Base-by-base conservation (phyloP, 2,329 filamentous ascomycete species). In the Cercospora sp. region DNA sequence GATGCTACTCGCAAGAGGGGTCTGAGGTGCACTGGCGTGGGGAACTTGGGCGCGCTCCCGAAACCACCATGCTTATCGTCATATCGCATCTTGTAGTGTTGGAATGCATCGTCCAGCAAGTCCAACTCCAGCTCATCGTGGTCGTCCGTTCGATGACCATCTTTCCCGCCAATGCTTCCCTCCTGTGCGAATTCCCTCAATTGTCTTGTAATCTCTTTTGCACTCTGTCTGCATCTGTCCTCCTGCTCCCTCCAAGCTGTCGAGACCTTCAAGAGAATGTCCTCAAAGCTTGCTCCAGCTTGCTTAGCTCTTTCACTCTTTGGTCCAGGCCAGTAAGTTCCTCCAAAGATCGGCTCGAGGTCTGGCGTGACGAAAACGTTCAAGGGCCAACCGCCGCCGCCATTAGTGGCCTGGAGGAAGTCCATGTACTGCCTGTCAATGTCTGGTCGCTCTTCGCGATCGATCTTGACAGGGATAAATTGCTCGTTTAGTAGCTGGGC, bases 381-480 rank as follows among this genome's bases (percentile, higher is more conserved):
- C 69, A 98, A 82, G 0, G 95, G 95, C 94, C 95, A 98, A 45
- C 95, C 95, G 9, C 93, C 94, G 1, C 88, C 90, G 20, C 91
- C 93, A 67, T 91, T 97, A 10, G 95, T 94, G 1, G 94, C 94
- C 78, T 97, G 93, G 48, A 97, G 90, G 79, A 97, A 99, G 82
- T 97, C 97, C 93, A 97, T 97, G 79, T 98, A 98, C 72, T 98
- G 94, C 69, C 91, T 89, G 77, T 99, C 95, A 71, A 98, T 89
- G 77, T 98, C 94, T 8, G 94, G 94, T 28, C 94, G 89, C 80
- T 97, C 93, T 80, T 99, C 95, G 68, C 94, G 89, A 80, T 99
- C 95, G 75, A 98, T 88, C 74, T 97, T 91, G 78, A 98, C 89
- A 3, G 95, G 94, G 55, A 99, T 88, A 79, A 98, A 99, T 66